Base-by-base conservation (phyloP, 2,329 filamentous ascomycete species). In the Colletotrichum sp. region DNA sequence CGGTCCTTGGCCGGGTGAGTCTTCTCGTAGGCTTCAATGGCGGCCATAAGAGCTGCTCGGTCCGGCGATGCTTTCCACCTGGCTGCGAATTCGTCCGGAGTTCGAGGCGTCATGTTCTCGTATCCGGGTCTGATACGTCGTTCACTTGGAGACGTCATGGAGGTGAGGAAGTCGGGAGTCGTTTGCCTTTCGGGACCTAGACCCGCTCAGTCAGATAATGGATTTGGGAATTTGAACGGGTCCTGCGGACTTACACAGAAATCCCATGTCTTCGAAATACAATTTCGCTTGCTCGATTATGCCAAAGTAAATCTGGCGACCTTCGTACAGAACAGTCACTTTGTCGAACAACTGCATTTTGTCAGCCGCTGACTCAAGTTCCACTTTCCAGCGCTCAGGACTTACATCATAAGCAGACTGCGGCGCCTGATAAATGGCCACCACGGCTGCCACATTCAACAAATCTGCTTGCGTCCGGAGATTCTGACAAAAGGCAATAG, bases 151-250 rank as follows among this genome's bases (percentile, higher is more conserved):
- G 94, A 93, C 1, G 92, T 94, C 58, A 93, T 87, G 1, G 90
- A 91, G 9, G 93, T 95, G 32, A 95, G 83, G 83, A 95, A 95
- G 81, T 95, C 94, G 2, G 92, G 90, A 0, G 93, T 94, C 0
- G 93, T 95, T 77, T 92, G 83, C 5, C 86, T 80, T 1, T 81
- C 78, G 0, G 85, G 84, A 24, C 82, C 76, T 77, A 14, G 1
- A 24, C 1, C 21, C 4, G 7, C 6, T 56, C 8, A 2, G 55
- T 74, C 65, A 68, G 56, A 4, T 8, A 0, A 16, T 3, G 5
- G 7, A 0, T 30, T 18, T 32, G 34, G 2, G 32, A 24, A 10
- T 0, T 7, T 18, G 3, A 7, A n/a, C 12, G 16, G 26, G 1
- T 28, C 8, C 3, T 43, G 4, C 0, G 1, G 16, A 38, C 67